Base-by-base conservation (phyloP, 1,284 basidiomycete genomes). In the Entoloma clypeatum region DNA sequence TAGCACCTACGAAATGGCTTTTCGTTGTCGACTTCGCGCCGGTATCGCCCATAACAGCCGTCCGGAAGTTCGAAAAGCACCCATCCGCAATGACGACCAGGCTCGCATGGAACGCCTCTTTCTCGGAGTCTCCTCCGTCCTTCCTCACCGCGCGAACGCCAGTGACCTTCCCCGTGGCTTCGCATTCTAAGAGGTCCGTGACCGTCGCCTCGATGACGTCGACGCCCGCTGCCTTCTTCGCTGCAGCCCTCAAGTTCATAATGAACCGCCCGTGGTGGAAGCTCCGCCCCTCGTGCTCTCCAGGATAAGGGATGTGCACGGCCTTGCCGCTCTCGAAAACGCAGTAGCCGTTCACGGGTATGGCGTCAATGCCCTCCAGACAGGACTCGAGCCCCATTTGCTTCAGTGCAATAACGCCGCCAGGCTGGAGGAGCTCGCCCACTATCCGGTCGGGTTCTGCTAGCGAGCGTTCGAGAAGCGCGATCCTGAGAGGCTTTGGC, bases 221-320 rank as follows among this genome's bases (percentile, higher is more conserved):
- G 6, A 92, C 83, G 10, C 79, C 75, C 7, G 60, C 60, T 8
- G 81, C 79, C 22, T 61, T 57, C 41, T 64, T 68, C 26, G 87
- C 88, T 45, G 83, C 83, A 30, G 69, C 68, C 25, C 94, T 74
- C 35, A 99, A 65, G 11, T 77, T 73, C 72, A 86, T 83, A 47
- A 99, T 81, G 53, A 99, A 93, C 41, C 80, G 74, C n/a, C 95
- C 95, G 60, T 98, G 94, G 67, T 98, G 94, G 64, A 98, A 98
- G 48, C 81, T 83, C 41, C 92, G 69, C 0, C 95, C 82, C 53
- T 81, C 71, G 44, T 79, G 65, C 11, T 67, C 64, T n/a, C 71
- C 68, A 0, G 93, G 92, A 62, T 98, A 98, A 1, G 92, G 92
- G 48, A 96, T 94, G 45, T 86, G 83, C 18, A 93, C 89, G 25